Evolutionary conservation across 2,329 filamentous ascomycete species (phyloP).

Genomic region (Bretziella fagacearum): DNA sequence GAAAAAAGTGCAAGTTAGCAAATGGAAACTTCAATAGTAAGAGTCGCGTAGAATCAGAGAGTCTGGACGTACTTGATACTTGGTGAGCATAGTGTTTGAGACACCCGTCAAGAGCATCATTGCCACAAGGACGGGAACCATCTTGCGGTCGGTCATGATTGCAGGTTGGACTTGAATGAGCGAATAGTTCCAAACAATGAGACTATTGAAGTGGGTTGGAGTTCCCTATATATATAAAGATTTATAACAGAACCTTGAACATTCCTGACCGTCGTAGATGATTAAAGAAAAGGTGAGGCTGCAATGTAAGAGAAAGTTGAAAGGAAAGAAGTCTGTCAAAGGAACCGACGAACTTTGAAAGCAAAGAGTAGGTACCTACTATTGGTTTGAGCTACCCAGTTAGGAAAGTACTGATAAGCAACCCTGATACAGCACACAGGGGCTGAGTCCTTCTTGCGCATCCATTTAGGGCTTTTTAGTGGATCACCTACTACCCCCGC

Average conservation of each 20-base stretch:
- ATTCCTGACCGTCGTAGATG: no score
- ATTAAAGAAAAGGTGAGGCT: no score
- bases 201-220: no score
- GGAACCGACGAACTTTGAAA: no score
- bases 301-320: no score
- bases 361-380: no score
- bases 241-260: background rate
- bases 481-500: no score
- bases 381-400: conserved; percentile 3
- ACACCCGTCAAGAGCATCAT: conserved; percentile 97
- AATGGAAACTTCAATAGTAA: background rate
- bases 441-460: background rate
- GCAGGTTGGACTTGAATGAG: no score
- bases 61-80: conserved; percentile 62
- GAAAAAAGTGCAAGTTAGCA: background rate
- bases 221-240: no score
- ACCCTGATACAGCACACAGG: background rate
- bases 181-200: background rate
- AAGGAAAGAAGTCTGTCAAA: background rate
- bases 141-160: conserved; percentile 50
- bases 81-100: conserved; percentile 92
- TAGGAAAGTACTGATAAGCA: conserved; percentile 7
- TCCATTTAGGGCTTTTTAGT: no score
- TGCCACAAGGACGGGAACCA: conserved; percentile 71
- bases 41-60: background rate